These are phyloP conservation scores for Candida neerlandica DNA, from an alignment of 1,139 yeast species.

Conservation along the genomic window DNA sequence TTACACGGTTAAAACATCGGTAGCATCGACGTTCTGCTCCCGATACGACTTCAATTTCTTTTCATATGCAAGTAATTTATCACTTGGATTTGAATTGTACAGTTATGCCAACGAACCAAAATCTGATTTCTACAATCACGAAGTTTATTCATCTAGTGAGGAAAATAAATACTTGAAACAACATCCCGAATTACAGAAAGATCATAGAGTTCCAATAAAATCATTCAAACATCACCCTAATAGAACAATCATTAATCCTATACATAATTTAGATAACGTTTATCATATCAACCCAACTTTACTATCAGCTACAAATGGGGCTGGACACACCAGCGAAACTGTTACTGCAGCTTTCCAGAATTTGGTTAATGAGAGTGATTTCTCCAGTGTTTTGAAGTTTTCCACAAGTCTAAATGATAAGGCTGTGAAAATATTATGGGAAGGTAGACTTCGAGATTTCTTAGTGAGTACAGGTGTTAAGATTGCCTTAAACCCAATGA, in stretches of 20 bases:
- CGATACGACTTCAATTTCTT: slow-evolving; percentile 88
- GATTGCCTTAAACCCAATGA: slow-evolving; percentile 33
- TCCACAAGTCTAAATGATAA: slow-evolving; percentile 71
- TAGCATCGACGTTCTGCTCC: slow-evolving; percentile 77
- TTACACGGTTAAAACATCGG: slow-evolving; percentile 81
- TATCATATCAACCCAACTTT: slow-evolving; percentile 29
- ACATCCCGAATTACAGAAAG: slow-evolving; percentile 7
- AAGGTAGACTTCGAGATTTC: slow-evolving; percentile 81
- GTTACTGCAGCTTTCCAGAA: slow-evolving; percentile 57
- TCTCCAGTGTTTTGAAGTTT: slow-evolving; percentile 72
- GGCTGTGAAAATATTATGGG: slow-evolving; percentile 75
- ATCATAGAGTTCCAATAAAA: slow-evolving; percentile 5
- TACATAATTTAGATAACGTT: slow-evolving; percentile 28
- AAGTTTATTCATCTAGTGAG: slow-evolving; percentile 12
- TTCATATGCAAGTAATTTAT: slow-evolving; percentile 85
- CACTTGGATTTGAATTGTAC: slow-evolving; percentile 87
- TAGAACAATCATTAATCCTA: slow-evolving; percentile 22
- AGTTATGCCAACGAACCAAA: slow-evolving; percentile 28
- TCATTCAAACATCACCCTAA: slow-evolving; percentile 11
- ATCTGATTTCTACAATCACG: slow-evolving; percentile 10
- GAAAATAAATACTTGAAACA: slow-evolving; percentile 12
- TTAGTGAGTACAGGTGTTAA: slow-evolving; percentile 76
- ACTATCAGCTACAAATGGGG: slow-evolving; percentile 18
- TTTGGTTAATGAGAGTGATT: slow-evolving; percentile 54
- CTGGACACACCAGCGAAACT: slow-evolving; percentile 25